phyloP scores from a whole-genome alignment of 192 early-diverging fungal species.

The Rhizoclosmatium globosum region DNA sequence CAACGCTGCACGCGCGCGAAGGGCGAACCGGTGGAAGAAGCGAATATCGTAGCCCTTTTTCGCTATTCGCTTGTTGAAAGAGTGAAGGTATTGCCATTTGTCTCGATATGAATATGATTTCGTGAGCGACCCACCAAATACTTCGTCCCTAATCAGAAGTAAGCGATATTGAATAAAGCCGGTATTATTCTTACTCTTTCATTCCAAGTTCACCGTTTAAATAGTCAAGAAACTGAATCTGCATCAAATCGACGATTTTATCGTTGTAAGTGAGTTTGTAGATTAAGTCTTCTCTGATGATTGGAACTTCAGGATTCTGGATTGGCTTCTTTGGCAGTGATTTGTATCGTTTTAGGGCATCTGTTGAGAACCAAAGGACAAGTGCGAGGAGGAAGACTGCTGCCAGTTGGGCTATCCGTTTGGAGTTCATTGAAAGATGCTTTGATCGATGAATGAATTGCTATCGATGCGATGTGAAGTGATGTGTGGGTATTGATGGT shows the following conservation, averaged over 20 bases:
- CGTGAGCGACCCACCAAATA: background rate
- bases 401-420: no score
- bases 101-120: background rate
- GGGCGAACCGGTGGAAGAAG: constrained; percentile 17
- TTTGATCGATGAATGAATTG: no score
- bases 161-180: background rate
- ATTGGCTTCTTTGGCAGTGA: no score
- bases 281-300: background rate
- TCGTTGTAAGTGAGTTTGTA: background rate
- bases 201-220: constrained; percentile 1
- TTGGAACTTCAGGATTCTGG: no score
- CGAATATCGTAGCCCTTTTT: background rate
- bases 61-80: background rate
- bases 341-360: no score
- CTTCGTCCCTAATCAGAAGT: background rate
- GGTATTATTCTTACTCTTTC: background rate
- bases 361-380: no score
- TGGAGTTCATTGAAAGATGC: no score
- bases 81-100: background rate
- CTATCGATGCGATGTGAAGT: no score
- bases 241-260: constrained; percentile 6
- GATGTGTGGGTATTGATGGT: no score
- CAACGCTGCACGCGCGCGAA: constrained; percentile 9
- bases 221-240: constrained; percentile 26
- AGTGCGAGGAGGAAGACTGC: no score